Evolutionary conservation across 1,284 basidiomycete species (phyloP).

Genomic region (Porogramme epimiltina): DNA sequence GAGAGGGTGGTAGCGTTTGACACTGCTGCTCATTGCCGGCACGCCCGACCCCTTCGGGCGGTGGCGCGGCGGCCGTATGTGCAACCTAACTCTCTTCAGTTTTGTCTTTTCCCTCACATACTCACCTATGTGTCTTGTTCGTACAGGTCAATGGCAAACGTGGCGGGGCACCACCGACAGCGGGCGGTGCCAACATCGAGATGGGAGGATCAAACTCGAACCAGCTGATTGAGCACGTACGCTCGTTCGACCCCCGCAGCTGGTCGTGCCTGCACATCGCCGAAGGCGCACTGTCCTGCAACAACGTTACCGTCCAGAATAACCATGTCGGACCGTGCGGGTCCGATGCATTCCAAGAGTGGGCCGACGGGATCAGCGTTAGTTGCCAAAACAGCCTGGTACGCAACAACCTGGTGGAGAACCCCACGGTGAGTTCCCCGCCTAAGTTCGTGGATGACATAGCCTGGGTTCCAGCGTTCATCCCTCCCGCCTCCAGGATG

Average conservation of each 20-base stretch:
- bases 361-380: slow-evolving; percentile 87
- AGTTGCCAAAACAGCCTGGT: slow-evolving; percentile 70
- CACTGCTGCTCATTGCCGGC: too few species aligned
- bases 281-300: slow-evolving; percentile 69
- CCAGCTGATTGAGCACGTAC: slow-evolving; percentile 73
- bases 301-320: slow-evolving; percentile 66
- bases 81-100: too few species aligned
- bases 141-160: slow-evolving; percentile 69
- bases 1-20: too few species aligned
- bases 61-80: too few species aligned
- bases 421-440: slow-evolving; percentile 50
- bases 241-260: slow-evolving; percentile 67
- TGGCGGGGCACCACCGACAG: slow-evolving; percentile 45
- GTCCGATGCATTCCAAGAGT: slow-evolving; percentile 63
- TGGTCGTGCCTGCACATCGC: slow-evolving; percentile 77
- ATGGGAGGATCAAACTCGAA: slow-evolving; percentile 71
- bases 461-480: slow-evolving; percentile 1
- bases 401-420: slow-evolving; percentile 72
- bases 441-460: background rate
- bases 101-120: too few species aligned
- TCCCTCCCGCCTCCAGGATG: slow-evolving; percentile 46
- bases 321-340: slow-evolving; percentile 83
- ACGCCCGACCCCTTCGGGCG: too few species aligned
- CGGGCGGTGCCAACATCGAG: slow-evolving; percentile 77
- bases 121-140: background rate